Evolutionary conservation across 139 green algal genomes (phyloP).

Genomic region (Chlamydomonas applanata): DNA sequence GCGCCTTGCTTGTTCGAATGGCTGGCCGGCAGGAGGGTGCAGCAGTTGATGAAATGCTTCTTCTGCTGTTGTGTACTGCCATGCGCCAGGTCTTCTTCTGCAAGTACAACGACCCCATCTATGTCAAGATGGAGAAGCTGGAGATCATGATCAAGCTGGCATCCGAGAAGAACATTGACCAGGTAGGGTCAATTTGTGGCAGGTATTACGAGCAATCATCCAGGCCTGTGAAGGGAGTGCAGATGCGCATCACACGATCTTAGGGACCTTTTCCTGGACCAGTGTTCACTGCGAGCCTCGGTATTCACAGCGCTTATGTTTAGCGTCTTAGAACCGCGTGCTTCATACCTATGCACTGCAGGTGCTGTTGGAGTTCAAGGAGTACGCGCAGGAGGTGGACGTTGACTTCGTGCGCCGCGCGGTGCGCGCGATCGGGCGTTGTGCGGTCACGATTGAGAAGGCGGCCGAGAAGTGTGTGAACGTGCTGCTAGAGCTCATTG

Average conservation of each 20-base stretch:
- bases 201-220: too few species aligned
- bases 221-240: too few species aligned
- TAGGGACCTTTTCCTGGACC: too few species aligned
- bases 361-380: slow-evolving; percentile 98
- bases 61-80: too few species aligned
- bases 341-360: slow-evolving; percentile 28
- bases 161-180: slow-evolving; percentile 90
- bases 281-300: too few species aligned
- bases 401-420: slow-evolving; percentile 95
- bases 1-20: too few species aligned
- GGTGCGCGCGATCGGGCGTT: slow-evolving; percentile 91
- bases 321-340: too few species aligned
- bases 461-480: slow-evolving; percentile 94
- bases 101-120: slow-evolving; percentile 99
- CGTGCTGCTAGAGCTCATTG: slow-evolving; percentile 96
- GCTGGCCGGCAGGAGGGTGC: too few species aligned
- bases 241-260: too few species aligned
- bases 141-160: slow-evolving; percentile 97
- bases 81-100: slow-evolving; percentile 94
- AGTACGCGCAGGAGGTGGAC: slow-evolving; percentile 99
- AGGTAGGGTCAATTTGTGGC: slow-evolving; percentile 48
- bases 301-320: too few species aligned
- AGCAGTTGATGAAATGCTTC: too few species aligned
- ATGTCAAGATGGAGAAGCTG: slow-evolving; percentile 99
- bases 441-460: slow-evolving; percentile 85